phyloP scores from a whole-genome alignment of 169 alveolate genomes.

The Plasmodium reichenowi region DNA sequence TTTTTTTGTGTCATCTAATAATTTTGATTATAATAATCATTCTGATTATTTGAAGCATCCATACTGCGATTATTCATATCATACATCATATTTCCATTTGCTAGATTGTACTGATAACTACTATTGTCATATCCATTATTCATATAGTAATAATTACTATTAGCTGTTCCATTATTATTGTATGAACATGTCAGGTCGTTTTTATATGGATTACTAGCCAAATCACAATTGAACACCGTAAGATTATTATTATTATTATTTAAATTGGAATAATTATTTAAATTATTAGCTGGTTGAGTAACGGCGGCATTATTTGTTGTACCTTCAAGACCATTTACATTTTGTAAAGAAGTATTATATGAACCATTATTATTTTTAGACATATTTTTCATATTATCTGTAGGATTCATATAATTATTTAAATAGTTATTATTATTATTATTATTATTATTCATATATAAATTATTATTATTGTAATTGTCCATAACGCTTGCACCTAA shows the following conservation, averaged over 20 bases:
- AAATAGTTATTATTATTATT: neutral
- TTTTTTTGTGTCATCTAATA: neutral
- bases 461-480: neutral
- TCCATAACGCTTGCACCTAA: neutral
- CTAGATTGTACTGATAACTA: neutral
- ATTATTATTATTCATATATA: neutral
- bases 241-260: neutral
- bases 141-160: neutral
- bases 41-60: neutral
- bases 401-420: neutral
- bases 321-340: neutral
- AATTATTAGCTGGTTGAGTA: neutral
- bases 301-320: slow-evolving; percentile 7
- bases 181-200: slow-evolving; percentile 20
- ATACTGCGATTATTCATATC: slow-evolving; percentile 6
- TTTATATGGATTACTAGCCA: slow-evolving; percentile 3
- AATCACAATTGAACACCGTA: neutral
- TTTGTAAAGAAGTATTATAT: slow-evolving; percentile 7
- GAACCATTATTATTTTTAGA: slow-evolving; percentile 10
- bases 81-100: slow-evolving; percentile 3
- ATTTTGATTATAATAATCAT: slow-evolving; percentile 15
- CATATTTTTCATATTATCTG: neutral
- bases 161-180: slow-evolving; percentile 10
- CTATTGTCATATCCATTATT: slow-evolving; percentile 2
- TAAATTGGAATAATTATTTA: slow-evolving; percentile 8